Evolutionary conservation across 257 asterid species (phyloP), one percentile per base, ranked within the genome.

Genomic region (Leptodermis oblonga): DNA sequence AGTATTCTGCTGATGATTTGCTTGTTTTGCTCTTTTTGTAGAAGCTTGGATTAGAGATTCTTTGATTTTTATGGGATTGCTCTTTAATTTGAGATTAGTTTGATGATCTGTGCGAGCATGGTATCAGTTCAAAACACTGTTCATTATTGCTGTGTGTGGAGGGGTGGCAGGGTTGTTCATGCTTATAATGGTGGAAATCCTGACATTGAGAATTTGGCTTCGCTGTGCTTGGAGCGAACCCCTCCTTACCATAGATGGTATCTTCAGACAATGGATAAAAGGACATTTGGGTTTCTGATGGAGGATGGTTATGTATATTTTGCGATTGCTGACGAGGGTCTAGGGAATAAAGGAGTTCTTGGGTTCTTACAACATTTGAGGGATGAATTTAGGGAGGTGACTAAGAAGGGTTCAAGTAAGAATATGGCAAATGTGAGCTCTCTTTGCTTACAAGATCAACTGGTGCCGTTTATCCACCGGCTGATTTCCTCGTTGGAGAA

Each of bases 221-320:
- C 78, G 41, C 56, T 79, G 70, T 91, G 97, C 80, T 69, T 91
- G 82, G 90, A 88, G 81, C 68, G 25, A 69, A 78, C 85, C 64
- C 97, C 97, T 46, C 85, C 91, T 51, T 82, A 74, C 69, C 97
- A 88, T 76, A 77, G 70, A 54, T 91, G 89, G 92, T 91, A 91
- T 80, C 81, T 83, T 52, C 85, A 91, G 42, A 88, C 95, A 4
- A 73, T 76, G 77, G 76, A 51, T 11, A 70, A 77, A 20, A 77
- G 28, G 80, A 86, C 86, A 51, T 84, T 82, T 55, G 87, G 88
- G 71, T 91, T 88, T 71, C 70, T 88, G 54, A 85, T 87, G 67
- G 86, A 84, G 26, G 82, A 78, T 9, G 86, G 74, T 5, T 77
- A 73, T 37, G 84, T 86, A 1, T 91, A 85, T 68, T 91, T 91